These are phyloP conservation scores for Sporothrix curviconia DNA, from an alignment of 2,329 filamentous ascomycete genomes.

Conservation along the genomic window DNA sequence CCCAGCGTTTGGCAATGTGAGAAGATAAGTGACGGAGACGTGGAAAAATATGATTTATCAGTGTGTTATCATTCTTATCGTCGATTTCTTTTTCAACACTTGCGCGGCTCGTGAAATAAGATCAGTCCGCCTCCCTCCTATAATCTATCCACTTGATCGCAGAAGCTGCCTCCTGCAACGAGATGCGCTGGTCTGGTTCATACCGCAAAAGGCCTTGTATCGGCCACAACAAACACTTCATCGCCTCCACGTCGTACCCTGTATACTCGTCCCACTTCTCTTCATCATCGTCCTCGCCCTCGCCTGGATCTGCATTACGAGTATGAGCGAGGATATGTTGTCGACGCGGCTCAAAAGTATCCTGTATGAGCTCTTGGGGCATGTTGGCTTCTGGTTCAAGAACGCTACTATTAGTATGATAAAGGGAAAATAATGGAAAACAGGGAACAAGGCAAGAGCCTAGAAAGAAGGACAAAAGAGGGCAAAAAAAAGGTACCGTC, in stretches of 20 bases:
- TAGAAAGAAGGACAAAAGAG: no score
- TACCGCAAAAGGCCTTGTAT: not conserved
- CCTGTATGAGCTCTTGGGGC: not conserved
- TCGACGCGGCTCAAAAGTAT: not conserved
- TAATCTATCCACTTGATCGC: not conserved
- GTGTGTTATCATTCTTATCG: no score
- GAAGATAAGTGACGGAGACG: no score
- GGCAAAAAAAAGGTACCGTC: no score
- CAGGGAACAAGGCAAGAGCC: no score
- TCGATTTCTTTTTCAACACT: no score
- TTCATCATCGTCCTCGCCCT: not conserved
- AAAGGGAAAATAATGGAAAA: no score
- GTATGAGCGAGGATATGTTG: not conserved
- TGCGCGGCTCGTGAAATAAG: no score
- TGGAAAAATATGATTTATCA: no score
- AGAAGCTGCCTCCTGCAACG: constrained; percentile 2
- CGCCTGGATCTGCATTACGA: not conserved
- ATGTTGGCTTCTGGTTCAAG: no score
- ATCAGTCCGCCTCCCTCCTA: not conserved
- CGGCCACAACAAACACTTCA: not conserved
- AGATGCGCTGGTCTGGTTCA: not conserved
- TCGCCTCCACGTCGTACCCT: constrained; percentile 3
- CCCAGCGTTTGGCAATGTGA: no score
- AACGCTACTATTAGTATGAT: no score
- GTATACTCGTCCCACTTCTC: not conserved